Conservation (phyloP, 768 basidiomycete species). For the Suillus sp. region DNA sequence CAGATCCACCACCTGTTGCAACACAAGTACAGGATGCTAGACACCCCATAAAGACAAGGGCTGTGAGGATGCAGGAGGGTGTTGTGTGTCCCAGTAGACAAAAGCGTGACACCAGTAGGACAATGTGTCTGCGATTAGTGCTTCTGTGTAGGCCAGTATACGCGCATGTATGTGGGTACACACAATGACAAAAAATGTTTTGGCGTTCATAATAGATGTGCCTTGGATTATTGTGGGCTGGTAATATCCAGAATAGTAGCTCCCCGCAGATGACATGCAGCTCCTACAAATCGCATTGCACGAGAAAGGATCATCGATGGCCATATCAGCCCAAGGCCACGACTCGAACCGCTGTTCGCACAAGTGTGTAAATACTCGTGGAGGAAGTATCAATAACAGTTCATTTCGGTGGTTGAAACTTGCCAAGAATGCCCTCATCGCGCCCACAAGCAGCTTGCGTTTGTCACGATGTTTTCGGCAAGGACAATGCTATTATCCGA, state of each 20-base stretch:
- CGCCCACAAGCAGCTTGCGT: conserved; percentile 7
- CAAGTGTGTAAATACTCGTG: background rate
- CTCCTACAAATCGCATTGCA: background rate
- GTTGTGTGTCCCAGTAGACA: background rate
- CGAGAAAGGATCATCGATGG: background rate
- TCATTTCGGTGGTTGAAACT: conserved; percentile 10
- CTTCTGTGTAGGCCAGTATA: background rate
- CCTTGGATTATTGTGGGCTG: background rate
- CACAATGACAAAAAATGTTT: background rate
- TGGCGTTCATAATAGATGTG: background rate
- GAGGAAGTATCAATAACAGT: background rate
- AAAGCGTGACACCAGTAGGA: conserved; percentile 1
- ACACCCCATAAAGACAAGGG: conserved; percentile 14
- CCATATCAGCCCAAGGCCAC: background rate
- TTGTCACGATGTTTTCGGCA: conserved; percentile 8
- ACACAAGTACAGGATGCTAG: conserved; percentile 1
- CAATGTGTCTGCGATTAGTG: background rate
- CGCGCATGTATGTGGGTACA: background rate
- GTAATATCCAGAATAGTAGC: background rate
- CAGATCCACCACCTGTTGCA: conserved; percentile 11
- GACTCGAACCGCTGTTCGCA: background rate
- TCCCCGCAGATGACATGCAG: too few relatives aligned
- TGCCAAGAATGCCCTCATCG: background rate
- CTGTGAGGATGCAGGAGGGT: background rate
- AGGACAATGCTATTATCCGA: background rate